These are phyloP conservation scores for Plasmodium adleri DNA, from an alignment of 169 alveolate species.

Conservation along the genomic window DNA sequence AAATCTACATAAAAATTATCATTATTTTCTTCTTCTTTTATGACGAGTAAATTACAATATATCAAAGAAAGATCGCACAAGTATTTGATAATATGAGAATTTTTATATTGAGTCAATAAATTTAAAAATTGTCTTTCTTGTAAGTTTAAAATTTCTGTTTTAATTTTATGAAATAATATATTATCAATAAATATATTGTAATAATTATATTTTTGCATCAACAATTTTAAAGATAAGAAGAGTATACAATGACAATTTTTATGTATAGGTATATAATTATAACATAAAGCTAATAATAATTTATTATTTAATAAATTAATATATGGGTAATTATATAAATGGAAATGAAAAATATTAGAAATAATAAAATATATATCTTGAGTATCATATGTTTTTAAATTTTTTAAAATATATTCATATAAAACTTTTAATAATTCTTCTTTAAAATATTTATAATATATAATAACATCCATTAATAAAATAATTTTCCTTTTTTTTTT, in stretches of 20 bases:
- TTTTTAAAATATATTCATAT: constrained; percentile 42
- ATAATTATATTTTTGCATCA: constrained; percentile 39
- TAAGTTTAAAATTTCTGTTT: constrained; percentile 29
- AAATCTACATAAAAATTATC: not conserved
- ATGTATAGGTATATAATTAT: constrained; percentile 57
- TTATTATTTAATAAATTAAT: constrained; percentile 42
- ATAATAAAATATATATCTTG: constrained; percentile 36
- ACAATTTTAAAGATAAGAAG: constrained; percentile 50
- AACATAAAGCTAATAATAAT: constrained; percentile 27
- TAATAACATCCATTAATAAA: constrained; percentile 51
- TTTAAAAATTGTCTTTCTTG: constrained; percentile 9
- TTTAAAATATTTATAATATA: constrained; percentile 48
- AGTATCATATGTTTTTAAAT: constrained; percentile 26
- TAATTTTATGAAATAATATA: constrained; percentile 35
- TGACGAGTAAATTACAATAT: constrained; percentile 8
- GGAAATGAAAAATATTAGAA: constrained; percentile 31
- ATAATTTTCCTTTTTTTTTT: constrained; percentile 35
- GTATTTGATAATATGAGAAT: constrained; percentile 27
- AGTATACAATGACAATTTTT: constrained; percentile 21
- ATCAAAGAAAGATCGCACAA: constrained; percentile 70
- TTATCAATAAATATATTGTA: constrained; percentile 39
- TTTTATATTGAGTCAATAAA: constrained; percentile 20
- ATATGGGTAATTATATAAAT: constrained; percentile 20
- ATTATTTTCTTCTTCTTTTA: not conserved
- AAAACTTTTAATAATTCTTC: constrained; percentile 55